These are phyloP conservation scores for Aulographum hederae DNA, from an alignment of 2,329 filamentous ascomycete species.

Conservation along the genomic window DNA sequence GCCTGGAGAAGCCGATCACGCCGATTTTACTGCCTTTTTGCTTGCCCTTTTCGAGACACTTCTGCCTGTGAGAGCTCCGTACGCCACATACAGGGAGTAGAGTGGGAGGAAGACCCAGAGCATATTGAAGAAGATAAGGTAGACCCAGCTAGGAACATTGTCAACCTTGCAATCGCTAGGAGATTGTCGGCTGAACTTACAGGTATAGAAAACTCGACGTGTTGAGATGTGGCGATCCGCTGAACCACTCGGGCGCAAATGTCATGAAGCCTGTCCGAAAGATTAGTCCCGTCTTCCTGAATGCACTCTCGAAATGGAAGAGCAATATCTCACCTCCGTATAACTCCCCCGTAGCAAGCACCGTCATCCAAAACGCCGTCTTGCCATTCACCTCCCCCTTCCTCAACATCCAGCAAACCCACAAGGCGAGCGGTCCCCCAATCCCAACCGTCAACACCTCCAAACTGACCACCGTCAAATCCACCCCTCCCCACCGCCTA, in stretches of 20 bases:
- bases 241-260: slow-evolving; percentile 47
- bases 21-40: too few relatives aligned
- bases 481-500: slow-evolving; percentile 38
- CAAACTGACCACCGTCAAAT: slow-evolving; percentile 38
- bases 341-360: slow-evolving; percentile 43
- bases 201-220: slow-evolving; percentile 42
- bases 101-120: slow-evolving; percentile 42
- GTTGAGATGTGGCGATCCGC: slow-evolving; percentile 36
- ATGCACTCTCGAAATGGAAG: neutral
- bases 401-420: slow-evolving; percentile 34
- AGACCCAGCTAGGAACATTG: slow-evolving; percentile 30
- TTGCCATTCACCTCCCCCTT: slow-evolving; percentile 17
- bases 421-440: slow-evolving; percentile 38
- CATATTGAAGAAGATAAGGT: slow-evolving; percentile 45
- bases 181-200: slow-evolving; percentile 13
- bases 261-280: slow-evolving; percentile 26
- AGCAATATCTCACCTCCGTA: slow-evolving; percentile 31
- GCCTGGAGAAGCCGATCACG: too few relatives aligned
- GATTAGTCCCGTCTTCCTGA: neutral
- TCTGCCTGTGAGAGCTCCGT: slow-evolving; percentile 23
- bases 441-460: slow-evolving; percentile 43
- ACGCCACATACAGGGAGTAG: slow-evolving; percentile 37
- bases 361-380: slow-evolving; percentile 35
- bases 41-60: too few relatives aligned
- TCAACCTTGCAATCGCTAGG: neutral